Conservation (phyloP, 1,139 yeast genomes). For the Diutina sp. region DNA sequence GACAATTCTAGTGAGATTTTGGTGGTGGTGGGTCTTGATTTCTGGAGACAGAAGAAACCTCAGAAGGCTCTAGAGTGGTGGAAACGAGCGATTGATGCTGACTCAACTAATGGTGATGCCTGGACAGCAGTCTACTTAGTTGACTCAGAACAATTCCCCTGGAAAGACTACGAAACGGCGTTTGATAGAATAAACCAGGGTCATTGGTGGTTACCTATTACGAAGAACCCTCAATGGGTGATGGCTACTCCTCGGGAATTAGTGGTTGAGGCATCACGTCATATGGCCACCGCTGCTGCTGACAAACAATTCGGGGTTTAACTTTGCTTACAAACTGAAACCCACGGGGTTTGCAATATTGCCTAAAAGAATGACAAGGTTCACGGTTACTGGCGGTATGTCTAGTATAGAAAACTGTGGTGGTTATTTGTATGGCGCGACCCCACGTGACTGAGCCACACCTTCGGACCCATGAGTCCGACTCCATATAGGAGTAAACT, state of each 20-base stretch:
- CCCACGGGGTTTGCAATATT: too few species aligned
- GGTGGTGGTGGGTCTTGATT: conserved; percentile 50
- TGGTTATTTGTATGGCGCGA: neutral
- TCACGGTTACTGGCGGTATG: neutral
- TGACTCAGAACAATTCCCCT: neutral
- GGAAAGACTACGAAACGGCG: neutral
- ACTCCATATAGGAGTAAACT: too few species aligned
- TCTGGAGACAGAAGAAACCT: conserved; percentile 57
- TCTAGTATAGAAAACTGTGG: neutral
- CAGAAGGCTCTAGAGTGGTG: conserved; percentile 66
- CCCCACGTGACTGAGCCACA: neutral
- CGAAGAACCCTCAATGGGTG: neutral
- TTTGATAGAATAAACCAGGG: neutral
- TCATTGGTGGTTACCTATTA: neutral
- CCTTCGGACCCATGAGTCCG: neutral
- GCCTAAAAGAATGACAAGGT: too few species aligned
- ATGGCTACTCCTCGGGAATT: neutral
- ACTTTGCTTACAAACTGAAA: too few species aligned
- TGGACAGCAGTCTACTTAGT: conserved; percentile 62
- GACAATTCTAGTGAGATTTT: conserved; percentile 48
- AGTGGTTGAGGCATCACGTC: neutral
- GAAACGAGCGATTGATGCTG: conserved; percentile 49
- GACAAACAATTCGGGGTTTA: neutral
- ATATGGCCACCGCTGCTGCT: neutral
- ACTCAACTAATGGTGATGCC: conserved; percentile 53